These are phyloP conservation scores for Vararia minispora DNA, from an alignment of 768 basidiomycete genomes.

Conservation along the genomic window DNA sequence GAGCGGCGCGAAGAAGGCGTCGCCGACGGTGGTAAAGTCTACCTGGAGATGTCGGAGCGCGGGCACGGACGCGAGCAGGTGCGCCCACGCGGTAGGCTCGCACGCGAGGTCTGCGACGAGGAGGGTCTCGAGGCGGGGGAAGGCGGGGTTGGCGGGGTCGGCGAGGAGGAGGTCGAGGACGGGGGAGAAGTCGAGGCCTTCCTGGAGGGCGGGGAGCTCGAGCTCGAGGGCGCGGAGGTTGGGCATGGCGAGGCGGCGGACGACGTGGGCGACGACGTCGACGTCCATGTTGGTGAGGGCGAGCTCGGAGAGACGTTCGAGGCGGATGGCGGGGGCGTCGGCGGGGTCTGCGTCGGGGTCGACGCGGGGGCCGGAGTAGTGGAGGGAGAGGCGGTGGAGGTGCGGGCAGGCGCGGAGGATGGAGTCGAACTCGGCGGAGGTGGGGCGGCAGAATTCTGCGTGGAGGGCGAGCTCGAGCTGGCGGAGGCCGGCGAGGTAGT, in stretches of 20 bases:
- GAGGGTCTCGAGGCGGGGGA: constrained; percentile 18
- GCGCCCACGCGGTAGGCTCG: constrained; percentile 14
- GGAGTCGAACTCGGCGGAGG: constrained; percentile 40
- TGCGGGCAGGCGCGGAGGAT: constrained; percentile 41
- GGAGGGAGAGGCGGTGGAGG: constrained; percentile 36
- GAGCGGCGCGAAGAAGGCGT: constrained; percentile 1
- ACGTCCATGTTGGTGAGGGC: constrained; percentile 45
- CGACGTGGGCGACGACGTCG: constrained; percentile 35
- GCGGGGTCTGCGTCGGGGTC: constrained; percentile 21
- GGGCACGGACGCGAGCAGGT: constrained; percentile 11
- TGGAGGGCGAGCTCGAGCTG: constrained; percentile 51
- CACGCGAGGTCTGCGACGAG: constrained; percentile 17
- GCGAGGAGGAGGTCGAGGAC: constrained; percentile 22
- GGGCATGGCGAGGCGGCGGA: constrained; percentile 37
- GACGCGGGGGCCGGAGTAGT: constrained; percentile 45
- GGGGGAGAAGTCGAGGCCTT: constrained; percentile 36
- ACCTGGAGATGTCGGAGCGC: constrained; percentile 4
- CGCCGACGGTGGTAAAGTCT: constrained; percentile 5
- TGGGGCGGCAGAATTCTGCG: constrained; percentile 44
- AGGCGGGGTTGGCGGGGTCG: constrained; percentile 9
- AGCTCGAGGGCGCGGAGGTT: constrained; percentile 32
- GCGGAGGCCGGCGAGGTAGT: constrained; percentile 37
- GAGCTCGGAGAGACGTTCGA: constrained; percentile 30
- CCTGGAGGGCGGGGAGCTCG: constrained; percentile 30
- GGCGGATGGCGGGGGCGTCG: constrained; percentile 18